These are phyloP conservation scores for Nadsonia starkeyi-henricii DNA, from an alignment of 1,139 yeast genomes.

Conservation along the genomic window DNA sequence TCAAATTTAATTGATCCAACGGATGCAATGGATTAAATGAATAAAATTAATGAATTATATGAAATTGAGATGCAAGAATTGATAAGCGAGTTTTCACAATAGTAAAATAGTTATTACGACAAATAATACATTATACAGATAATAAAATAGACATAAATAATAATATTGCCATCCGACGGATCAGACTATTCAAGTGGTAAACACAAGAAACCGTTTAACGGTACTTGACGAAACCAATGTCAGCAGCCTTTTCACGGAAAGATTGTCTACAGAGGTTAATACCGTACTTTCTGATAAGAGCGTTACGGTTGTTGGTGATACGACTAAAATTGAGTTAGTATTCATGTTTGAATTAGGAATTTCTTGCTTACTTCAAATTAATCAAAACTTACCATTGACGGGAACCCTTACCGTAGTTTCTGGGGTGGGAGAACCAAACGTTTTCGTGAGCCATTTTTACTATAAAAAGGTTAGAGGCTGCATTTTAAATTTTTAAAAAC, in stretches of 20 bases:
- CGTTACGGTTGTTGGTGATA: conserved; percentile 97
- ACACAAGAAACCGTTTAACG: conserved; percentile 46
- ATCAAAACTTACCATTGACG: conserved; percentile 69
- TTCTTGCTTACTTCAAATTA: too few species aligned
- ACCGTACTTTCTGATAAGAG: conserved; percentile 99
- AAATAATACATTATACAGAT: neutral
- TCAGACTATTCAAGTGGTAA: neutral
- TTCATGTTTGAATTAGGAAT: too few species aligned
- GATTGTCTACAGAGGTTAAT: conserved; percentile 99
- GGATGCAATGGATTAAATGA: too few species aligned
- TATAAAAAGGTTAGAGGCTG: neutral
- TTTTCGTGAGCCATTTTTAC: conserved; percentile 97
- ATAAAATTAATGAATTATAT: too few species aligned
- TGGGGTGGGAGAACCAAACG: conserved; percentile 99
- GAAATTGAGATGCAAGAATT: too few species aligned
- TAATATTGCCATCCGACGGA: neutral
- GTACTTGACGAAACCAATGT: conserved; percentile 98
- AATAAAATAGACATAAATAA: neutral
- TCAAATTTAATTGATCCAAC: too few species aligned
- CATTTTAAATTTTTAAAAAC: too few species aligned
- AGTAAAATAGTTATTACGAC: neutral
- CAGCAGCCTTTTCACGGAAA: conserved; percentile 99
- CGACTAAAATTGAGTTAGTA: conserved; percentile 29
- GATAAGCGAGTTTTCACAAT: neutral
- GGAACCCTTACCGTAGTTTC: conserved; percentile 99